These are phyloP conservation scores for Arxiozyma slooffiae DNA, from an alignment of 1,139 yeast species.

Conservation along the genomic window DNA sequence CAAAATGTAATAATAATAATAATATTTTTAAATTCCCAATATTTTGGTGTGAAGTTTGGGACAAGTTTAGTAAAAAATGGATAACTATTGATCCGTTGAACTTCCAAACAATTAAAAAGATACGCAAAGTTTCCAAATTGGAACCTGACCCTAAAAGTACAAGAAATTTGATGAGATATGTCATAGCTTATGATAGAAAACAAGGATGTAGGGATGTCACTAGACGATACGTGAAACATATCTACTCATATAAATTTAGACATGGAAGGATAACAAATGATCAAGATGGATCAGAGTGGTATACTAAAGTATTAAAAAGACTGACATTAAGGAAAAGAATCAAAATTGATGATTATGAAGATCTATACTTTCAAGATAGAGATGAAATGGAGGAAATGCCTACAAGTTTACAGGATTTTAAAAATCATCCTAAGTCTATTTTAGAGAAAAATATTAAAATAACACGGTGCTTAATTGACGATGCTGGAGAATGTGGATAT, in stretches of 20 bases:
- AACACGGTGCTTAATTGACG: slow-evolving; percentile 62
- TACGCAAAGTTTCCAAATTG: slow-evolving; percentile 49
- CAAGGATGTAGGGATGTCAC: slow-evolving; percentile 76
- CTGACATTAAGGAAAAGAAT: slow-evolving; percentile 32
- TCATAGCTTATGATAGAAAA: slow-evolving; percentile 58
- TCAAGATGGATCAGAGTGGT: slow-evolving; percentile 57
- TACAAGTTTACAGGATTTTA: slow-evolving; percentile 67
- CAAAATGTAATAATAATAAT: slow-evolving; percentile 17
- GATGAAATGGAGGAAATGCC: slow-evolving; percentile 83
- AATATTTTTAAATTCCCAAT: slow-evolving; percentile 44
- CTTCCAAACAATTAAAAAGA: slow-evolving; percentile 57
- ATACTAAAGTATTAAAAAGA: slow-evolving; percentile 29
- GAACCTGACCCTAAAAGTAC: slow-evolving; percentile 66
- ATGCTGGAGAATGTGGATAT: slow-evolving; percentile 58
- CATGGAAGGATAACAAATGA: slow-evolving; percentile 61
- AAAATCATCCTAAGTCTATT: slow-evolving; percentile 80
- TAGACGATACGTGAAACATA: slow-evolving; percentile 57
- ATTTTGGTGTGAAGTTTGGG: slow-evolving; percentile 95
- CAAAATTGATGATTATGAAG: slow-evolving; percentile 57
- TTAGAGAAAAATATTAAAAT: slow-evolving; percentile 62
- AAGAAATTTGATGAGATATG: slow-evolving; percentile 60
- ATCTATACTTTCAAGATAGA: slow-evolving; percentile 56
- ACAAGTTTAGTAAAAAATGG: slow-evolving; percentile 61
- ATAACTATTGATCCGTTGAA: slow-evolving; percentile 76
- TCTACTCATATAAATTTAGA: slow-evolving; percentile 63